Conservation (phyloP, 345 rosid genomes). For the Eutrema japonicum region DNA sequence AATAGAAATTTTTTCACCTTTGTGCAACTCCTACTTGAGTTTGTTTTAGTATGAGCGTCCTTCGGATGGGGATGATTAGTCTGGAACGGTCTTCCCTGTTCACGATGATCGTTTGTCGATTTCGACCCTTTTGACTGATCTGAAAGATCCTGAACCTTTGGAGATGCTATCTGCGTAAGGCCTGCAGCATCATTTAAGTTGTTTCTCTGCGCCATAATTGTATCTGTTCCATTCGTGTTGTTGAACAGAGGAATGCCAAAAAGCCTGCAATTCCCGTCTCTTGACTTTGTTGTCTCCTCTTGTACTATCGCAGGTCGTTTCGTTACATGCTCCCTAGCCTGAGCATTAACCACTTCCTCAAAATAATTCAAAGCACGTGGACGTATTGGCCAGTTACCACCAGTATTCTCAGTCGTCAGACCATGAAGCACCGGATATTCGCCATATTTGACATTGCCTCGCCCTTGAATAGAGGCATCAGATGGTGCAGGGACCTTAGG, state of each 20-base stretch:
- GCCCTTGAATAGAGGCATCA: slow-evolving; percentile 48
- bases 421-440: slow-evolving; percentile 54
- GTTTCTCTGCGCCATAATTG: slow-evolving; percentile 39
- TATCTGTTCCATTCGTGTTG: slow-evolving; percentile 46
- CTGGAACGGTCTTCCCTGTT: slow-evolving; percentile 52
- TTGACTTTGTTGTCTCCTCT: slow-evolving; percentile 53
- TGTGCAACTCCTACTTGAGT: slow-evolving; percentile 70
- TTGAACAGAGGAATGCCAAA: slow-evolving; percentile 72
- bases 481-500: slow-evolving; percentile 45
- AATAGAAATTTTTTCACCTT: slow-evolving; percentile 50
- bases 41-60: slow-evolving; percentile 51
- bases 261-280: slow-evolving; percentile 65
- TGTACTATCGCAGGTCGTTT: slow-evolving; percentile 44
- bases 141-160: slow-evolving; percentile 42
- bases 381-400: slow-evolving; percentile 64
- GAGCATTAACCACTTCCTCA: slow-evolving; percentile 47
- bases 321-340: slow-evolving; percentile 48
- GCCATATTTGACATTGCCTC: slow-evolving; percentile 48
- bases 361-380: slow-evolving; percentile 48
- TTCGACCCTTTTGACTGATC: slow-evolving; percentile 53
- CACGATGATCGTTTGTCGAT: slow-evolving; percentile 46
- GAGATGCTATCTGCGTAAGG: slow-evolving; percentile 37
- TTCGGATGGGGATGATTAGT: slow-evolving; percentile 41
- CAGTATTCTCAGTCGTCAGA: slow-evolving; percentile 49
- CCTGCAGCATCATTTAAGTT: slow-evolving; percentile 33